These are phyloP conservation scores for Rhizopus arrhizus DNA, from an alignment of 371 early-diverging fungal species.

Conservation along the genomic window DNA sequence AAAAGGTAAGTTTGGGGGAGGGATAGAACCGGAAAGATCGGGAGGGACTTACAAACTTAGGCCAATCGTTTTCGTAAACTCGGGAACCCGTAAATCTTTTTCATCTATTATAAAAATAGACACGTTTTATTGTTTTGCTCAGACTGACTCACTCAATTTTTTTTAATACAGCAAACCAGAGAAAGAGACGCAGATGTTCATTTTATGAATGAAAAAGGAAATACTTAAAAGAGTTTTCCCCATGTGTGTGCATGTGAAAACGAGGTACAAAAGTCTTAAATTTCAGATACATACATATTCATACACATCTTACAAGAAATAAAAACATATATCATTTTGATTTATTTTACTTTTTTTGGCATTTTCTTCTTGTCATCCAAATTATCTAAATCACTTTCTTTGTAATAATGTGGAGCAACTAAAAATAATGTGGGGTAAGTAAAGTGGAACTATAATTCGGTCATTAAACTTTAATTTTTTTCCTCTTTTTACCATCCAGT, in stretches of 20 bases:
- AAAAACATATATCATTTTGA: too few species aligned
- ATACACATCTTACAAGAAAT: too few species aligned
- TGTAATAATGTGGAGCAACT: constrained; percentile 94
- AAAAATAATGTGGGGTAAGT: constrained; percentile 4
- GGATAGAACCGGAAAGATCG: constrained; percentile 26
- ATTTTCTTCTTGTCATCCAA: constrained; percentile 65
- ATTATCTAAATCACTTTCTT: constrained; percentile 67
- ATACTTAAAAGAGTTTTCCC: too few species aligned
- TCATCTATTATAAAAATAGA: background rate
- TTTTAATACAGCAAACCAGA: too few species aligned
- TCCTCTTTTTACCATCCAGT: constrained; percentile 66
- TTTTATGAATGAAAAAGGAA: too few species aligned
- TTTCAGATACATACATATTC: too few species aligned
- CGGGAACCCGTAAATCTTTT: background rate
- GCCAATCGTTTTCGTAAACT: constrained; percentile 9
- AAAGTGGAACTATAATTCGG: background rate
- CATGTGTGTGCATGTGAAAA: too few species aligned
- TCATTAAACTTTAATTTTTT: constrained; percentile 3
- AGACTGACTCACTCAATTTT: too few species aligned
- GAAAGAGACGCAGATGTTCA: too few species aligned
- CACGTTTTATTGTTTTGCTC: background rate
- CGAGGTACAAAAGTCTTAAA: too few species aligned
- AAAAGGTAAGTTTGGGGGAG: background rate
- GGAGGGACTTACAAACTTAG: constrained; percentile 21
- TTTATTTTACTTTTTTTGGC: constrained; percentile 52